These are phyloP conservation scores for Jacaranda copaia DNA, from an alignment of 257 asterid genomes.

Conservation along the genomic window DNA sequence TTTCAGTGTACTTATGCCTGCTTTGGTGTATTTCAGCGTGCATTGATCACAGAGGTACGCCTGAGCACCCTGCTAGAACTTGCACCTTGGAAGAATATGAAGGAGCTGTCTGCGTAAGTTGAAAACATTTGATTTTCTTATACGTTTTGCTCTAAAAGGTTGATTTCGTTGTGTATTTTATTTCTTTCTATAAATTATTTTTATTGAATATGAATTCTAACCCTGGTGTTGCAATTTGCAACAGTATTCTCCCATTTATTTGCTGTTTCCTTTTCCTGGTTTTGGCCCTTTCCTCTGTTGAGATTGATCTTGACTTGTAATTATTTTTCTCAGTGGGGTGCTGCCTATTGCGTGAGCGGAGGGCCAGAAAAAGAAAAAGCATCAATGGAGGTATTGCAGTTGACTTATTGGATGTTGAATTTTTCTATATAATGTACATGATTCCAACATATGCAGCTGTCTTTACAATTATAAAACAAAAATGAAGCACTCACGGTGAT, in stretches of 20 bases:
- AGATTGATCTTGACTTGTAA: slow-evolving; percentile 6
- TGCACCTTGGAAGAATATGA: slow-evolving; percentile 83
- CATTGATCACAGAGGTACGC: slow-evolving; percentile 97
- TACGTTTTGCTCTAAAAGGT: neutral
- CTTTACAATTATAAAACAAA: neutral
- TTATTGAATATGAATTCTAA: neutral
- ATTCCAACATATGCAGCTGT: neutral
- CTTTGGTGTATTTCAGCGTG: slow-evolving; percentile 62
- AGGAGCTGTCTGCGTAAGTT: slow-evolving; percentile 84
- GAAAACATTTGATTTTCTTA: neutral
- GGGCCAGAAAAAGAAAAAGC: slow-evolving; percentile 80
- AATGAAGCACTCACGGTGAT: slow-evolving; percentile 3
- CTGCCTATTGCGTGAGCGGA: slow-evolving; percentile 86
- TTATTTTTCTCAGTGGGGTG: slow-evolving; percentile 79
- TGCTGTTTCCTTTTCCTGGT: neutral
- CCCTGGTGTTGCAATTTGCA: too few species aligned
- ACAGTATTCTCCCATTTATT: neutral
- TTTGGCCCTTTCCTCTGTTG: neutral
- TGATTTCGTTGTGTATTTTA: neutral
- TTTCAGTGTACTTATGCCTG: neutral
- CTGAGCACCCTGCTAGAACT: slow-evolving; percentile 96
- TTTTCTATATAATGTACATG: neutral
- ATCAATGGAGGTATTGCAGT: slow-evolving; percentile 70
- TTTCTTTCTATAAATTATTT: neutral
- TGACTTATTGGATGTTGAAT: neutral